Evolutionary conservation across 2,329 filamentous ascomycete species (phyloP).

Genomic region (Aspergillus cejpii): DNA sequence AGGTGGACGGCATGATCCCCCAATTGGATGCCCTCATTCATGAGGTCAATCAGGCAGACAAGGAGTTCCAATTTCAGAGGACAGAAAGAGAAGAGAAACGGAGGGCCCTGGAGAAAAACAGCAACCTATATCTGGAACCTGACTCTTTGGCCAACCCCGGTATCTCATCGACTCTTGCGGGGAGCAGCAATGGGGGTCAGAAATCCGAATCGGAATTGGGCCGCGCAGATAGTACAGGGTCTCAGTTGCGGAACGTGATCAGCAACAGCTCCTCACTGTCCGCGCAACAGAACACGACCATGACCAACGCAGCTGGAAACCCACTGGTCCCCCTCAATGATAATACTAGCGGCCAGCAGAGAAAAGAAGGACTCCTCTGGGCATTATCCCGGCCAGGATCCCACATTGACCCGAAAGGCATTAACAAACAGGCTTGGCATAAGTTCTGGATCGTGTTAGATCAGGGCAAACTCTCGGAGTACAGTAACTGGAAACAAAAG

Average conservation of each 20-base stretch:
- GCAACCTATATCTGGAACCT: slow-evolving; percentile 63
- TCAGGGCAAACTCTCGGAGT: slow-evolving; percentile 92
- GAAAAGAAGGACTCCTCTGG: slow-evolving; percentile 93
- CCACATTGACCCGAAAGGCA: slow-evolving; percentile 86
- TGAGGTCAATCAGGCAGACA: slow-evolving; percentile 89
- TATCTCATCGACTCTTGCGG: slow-evolving; percentile 29
- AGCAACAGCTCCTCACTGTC: slow-evolving; percentile 43
- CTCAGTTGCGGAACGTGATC: slow-evolving; percentile 53
- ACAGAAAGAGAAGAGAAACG: slow-evolving; percentile 96
- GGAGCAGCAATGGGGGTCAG: slow-evolving; percentile 45
- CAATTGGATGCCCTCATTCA: slow-evolving; percentile 80
- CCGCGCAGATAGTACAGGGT: slow-evolving; percentile 66
- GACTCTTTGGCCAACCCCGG: slow-evolving; percentile 49
- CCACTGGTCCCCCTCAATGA: not conserved
- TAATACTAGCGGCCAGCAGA: slow-evolving; percentile 51
- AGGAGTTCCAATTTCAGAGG: slow-evolving; percentile 91
- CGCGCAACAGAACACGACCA: slow-evolving; percentile 34
- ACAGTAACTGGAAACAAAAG: slow-evolving; percentile 98
- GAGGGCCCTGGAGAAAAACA: slow-evolving; percentile 80
- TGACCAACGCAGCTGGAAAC: slow-evolving; percentile 17
- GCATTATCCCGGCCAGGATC: slow-evolving; percentile 86
- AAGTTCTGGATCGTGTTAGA: slow-evolving; percentile 99
- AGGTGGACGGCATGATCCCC: slow-evolving; percentile 76
- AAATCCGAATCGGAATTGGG: slow-evolving; percentile 63
- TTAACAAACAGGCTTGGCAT: slow-evolving; percentile 98